Evolutionary conservation across 2,329 filamentous ascomycete species (phyloP).

Genomic region (Exophiala aquamarina): DNA sequence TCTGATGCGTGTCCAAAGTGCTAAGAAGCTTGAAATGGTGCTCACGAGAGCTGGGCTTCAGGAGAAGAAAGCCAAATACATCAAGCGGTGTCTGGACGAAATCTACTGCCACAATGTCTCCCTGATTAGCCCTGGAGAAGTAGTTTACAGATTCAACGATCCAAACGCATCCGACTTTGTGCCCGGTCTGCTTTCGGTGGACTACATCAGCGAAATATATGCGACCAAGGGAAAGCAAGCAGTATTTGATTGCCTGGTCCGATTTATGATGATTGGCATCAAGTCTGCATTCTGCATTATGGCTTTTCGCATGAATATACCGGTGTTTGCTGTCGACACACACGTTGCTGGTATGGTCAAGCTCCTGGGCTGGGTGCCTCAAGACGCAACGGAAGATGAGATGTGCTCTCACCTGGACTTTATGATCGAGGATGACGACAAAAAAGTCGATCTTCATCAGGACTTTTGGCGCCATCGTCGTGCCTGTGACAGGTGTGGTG

Average conservation of each 20-base stretch:
- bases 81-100: slow-evolving; percentile 18
- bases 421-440: slow-evolving; percentile 54
- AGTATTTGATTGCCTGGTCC: slow-evolving; percentile 20
- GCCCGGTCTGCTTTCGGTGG: slow-evolving; percentile 27
- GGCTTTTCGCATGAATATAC: slow-evolving; percentile 62
- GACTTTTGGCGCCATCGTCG: slow-evolving; percentile 64
- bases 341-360: slow-evolving; percentile 64
- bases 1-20: slow-evolving; percentile 14
- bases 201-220: slow-evolving; percentile 22
- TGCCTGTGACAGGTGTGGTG: slow-evolving; percentile 56
- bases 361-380: slow-evolving; percentile 63
- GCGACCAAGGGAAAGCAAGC: slow-evolving; percentile 20
- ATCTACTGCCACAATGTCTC: slow-evolving; percentile 17
- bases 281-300: slow-evolving; percentile 66
- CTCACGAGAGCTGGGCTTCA: slow-evolving; percentile 18
- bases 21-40: slow-evolving; percentile 15
- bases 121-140: slow-evolving; percentile 4
- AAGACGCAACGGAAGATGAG: slow-evolving; percentile 30
- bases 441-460: slow-evolving; percentile 65
- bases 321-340: slow-evolving; percentile 65
- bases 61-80: slow-evolving; percentile 10
- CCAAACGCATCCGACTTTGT: slow-evolving; percentile 23
- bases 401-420: slow-evolving; percentile 55
- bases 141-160: slow-evolving; percentile 15
- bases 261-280: slow-evolving; percentile 57